Evolutionary conservation across 2,329 filamentous ascomycete genomes (phyloP), one percentile per base, ranked within the genome.

Genomic region (Penicillium sp.): DNA sequence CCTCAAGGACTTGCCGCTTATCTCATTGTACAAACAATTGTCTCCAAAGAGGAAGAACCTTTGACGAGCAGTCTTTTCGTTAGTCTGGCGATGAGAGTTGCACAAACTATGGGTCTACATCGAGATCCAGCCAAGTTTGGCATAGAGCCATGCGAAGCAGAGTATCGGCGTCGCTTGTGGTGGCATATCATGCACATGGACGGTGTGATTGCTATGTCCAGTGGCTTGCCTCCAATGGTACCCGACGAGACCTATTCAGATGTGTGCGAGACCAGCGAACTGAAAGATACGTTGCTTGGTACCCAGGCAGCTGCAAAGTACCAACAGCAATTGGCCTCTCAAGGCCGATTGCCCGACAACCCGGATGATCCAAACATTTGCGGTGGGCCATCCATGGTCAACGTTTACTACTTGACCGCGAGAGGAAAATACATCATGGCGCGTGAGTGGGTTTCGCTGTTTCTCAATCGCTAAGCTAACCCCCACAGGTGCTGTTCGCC

Each of bases 131-230:
- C 75, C 0, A 73, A 78, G 21, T 80, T 79, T 56, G 75, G 75
- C 5, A 74, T 80, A 45, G 65, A 70, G 10, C 65, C 75, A 4
- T 72, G 71, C 32, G 75, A 78, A 58, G 76, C 77, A 3, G 77
- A 79, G 57, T 70, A 74, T 40, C 69, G 77, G 24, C 71, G 77
- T 46, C 69, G 77, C 14, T 64, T 79, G 46, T 79, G 77, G 77
- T 79, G 76, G 75, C 77, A 79, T 55, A 77, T 79, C 34, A 73
- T 79, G 24, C 75, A 79, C 42, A 77, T 78, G 67, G 76, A 79
- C 56, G 68, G 76, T n/a, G 71, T 78, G 10, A 73, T 80, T n/a
- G 74, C 77, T 2, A 77, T 79, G 67, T 77, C 77, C 4, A 78
- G 76, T 45, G 78, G 78, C 2, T 65, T 80, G 11, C 77, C 77